Base-by-base conservation (phyloP, 495 filamentous ascomycete genomes). In the Penicillium longicatenatum region DNA sequence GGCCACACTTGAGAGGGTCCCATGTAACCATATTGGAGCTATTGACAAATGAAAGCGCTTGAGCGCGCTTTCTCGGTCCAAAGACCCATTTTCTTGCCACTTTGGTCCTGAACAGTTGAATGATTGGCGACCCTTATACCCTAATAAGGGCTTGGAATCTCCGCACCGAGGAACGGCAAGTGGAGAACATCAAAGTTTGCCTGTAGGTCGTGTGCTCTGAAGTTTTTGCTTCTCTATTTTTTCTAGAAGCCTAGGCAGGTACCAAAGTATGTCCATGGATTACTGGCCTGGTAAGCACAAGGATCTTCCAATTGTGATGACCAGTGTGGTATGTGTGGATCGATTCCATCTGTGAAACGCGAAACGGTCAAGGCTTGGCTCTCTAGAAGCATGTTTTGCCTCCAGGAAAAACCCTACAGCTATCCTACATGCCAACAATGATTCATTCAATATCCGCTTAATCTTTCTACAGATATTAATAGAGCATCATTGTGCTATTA, bases 121-220 rank as follows among this genome's bases (percentile, higher is more conserved):
- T 30, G 45, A 48, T 48, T 48, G 43, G 43, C 43, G 43, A 21
- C 12, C 3, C 21, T 22, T 6, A 16, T 48, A 30, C 45, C 45
- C 45, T 48, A 30, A 29, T 16, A n/a, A 48, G 45, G 45, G 45
- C 9, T 48, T 48, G 11, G 24, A n/a, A 45, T 22, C 45, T 48
- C 45, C 45, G 45, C 45, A 29, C 45, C 45, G 45, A 48, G 24
- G 24, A 30, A 29, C 45, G 45, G 45, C 16, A 48, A 31, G 45
- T 48, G 45, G 45, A 31, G 10, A 4, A 16, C 20, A 24, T 3
- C 22, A 48, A 29, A 30, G 16, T 14, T 48, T 29, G 16, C 12
- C 11, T 22, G 20, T 6, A 46, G 14, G 45, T 48, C 45, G 21
- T 48, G 45, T 48, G 24, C 24, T 39, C 16, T 4, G 16, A 6